Evolutionary conservation across 345 rosid species (phyloP).

Genomic region (Salix arbutifolia): DNA sequence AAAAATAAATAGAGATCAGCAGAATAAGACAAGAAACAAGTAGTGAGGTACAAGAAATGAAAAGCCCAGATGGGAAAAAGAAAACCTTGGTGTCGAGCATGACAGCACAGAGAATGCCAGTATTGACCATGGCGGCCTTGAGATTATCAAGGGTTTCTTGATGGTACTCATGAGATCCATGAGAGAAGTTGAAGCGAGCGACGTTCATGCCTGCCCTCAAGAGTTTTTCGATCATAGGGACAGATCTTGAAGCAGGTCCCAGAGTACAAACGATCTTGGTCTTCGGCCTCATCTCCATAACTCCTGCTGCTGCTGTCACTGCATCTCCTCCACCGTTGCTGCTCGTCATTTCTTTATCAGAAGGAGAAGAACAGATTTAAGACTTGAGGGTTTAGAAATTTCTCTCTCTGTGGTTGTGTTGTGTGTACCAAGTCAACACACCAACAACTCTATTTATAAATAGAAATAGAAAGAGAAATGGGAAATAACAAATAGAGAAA

Average conservation of each 20-base stretch:
- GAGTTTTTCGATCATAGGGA: slow-evolving; percentile 77
- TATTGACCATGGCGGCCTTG: slow-evolving; percentile 71
- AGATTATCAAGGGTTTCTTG: slow-evolving; percentile 94
- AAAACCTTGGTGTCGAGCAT: slow-evolving; percentile 93
- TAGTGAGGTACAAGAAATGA: not conserved
- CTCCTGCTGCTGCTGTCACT: not conserved
- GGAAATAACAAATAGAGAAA: too few species aligned
- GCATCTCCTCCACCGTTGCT: not conserved
- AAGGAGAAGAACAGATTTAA: not conserved
- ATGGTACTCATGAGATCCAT: slow-evolving; percentile 90
- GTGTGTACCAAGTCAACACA: too few species aligned
- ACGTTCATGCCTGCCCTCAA: slow-evolving; percentile 70
- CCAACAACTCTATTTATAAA: too few species aligned
- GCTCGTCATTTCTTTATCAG: not conserved
- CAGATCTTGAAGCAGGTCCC: slow-evolving; percentile 86
- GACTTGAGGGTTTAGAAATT: too few species aligned
- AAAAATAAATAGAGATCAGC: not conserved
- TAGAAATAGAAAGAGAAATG: too few species aligned
- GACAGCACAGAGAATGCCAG: slow-evolving; percentile 90
- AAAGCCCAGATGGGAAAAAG: not conserved
- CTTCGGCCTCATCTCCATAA: slow-evolving; percentile 53
- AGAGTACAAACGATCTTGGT: slow-evolving; percentile 96
- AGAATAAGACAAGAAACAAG: not conserved
- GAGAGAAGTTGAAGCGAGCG: slow-evolving; percentile 71
- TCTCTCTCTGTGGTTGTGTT: too few species aligned